Conservation (phyloP, 306 rosid species). For the Casuarina cunninghamiana region DNA sequence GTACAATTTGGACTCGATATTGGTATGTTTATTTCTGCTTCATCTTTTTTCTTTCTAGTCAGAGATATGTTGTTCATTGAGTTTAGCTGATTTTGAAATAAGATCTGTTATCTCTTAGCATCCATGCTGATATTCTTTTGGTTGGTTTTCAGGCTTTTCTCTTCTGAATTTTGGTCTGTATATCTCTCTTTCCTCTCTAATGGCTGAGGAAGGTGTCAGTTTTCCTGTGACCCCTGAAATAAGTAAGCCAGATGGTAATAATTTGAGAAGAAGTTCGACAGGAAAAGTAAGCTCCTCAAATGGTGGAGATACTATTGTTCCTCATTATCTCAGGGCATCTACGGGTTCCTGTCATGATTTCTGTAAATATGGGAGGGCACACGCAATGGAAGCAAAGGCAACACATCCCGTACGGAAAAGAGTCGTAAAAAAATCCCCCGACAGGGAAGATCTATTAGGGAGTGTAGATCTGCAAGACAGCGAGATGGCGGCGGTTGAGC, state of each 20-base stretch:
- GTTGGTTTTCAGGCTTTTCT: constrained; percentile 50
- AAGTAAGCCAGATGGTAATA: constrained; percentile 28
- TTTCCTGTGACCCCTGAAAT: constrained; percentile 29
- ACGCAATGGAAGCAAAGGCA: constrained; percentile 38
- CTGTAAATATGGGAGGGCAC: constrained; percentile 71
- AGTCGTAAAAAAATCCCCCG: constrained; percentile 34
- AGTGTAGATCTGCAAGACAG: constrained; percentile 29
- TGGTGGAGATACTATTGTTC: constrained; percentile 36
- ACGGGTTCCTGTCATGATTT: constrained; percentile 89
- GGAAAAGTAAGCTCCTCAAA: constrained; percentile 44
- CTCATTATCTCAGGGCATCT: constrained; percentile 80
- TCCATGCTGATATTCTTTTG: constrained; percentile 15
- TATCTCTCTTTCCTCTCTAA: constrained; percentile 28
- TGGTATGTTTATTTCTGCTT: constrained; percentile 5
- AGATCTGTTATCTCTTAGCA: constrained; percentile 11
- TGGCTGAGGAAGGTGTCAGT: constrained; percentile 56
- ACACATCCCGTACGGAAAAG: constrained; percentile 40
- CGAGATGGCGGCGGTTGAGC: constrained; percentile 19
- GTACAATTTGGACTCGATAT: neutral
- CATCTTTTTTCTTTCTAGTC: neutral
- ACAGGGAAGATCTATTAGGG: constrained; percentile 29
- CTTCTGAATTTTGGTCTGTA: constrained; percentile 14
- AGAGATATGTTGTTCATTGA: neutral
- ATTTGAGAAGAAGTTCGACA: constrained; percentile 49
- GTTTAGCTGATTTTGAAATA: neutral